Evolutionary conservation across 495 filamentous ascomycete genomes (phyloP).

Genomic region (Penicillium mononematosum): DNA sequence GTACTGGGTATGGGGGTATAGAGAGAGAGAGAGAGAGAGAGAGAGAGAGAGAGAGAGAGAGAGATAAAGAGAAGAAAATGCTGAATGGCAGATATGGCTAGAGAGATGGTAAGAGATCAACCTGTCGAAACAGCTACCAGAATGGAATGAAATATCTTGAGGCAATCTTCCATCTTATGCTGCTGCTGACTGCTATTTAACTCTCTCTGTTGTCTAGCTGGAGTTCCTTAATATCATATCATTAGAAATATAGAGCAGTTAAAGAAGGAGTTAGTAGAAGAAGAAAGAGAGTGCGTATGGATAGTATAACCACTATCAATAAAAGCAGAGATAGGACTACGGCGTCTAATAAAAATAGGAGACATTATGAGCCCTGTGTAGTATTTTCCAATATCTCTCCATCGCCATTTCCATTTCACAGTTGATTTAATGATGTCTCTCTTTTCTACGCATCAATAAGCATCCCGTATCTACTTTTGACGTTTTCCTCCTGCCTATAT

Average conservation of each 20-base stretch:
- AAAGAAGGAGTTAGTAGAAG: too few species aligned
- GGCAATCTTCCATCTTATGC: too few species aligned
- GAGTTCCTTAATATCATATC: background rate
- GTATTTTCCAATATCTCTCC: background rate
- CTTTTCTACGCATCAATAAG: too few species aligned
- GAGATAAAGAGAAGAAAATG: too few species aligned
- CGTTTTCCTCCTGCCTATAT: background rate
- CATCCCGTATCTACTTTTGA: background rate
- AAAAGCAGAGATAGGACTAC: too few species aligned
- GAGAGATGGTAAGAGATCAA: background rate
- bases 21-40: background rate
- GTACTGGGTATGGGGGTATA: too few species aligned
- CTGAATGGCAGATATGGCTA: background rate
- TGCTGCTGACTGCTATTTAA: background rate
- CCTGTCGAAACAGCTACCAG: background rate
- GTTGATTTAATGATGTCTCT: background rate
- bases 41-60: background rate
- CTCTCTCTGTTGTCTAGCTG: background rate
- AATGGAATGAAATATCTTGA: background rate
- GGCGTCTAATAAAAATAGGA: too few species aligned
- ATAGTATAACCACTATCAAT: too few species aligned
- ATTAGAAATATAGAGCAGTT: too few species aligned
- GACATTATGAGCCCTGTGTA: background rate
- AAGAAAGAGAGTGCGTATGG: too few species aligned
- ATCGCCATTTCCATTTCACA: background rate